A percentile compares a stretch with the other conserved stretches of the same genome.
Evolutionary conservation across 139 green algal genomes (phyloP).

Genomic region (Zygnema circumcarinatum): DNA sequence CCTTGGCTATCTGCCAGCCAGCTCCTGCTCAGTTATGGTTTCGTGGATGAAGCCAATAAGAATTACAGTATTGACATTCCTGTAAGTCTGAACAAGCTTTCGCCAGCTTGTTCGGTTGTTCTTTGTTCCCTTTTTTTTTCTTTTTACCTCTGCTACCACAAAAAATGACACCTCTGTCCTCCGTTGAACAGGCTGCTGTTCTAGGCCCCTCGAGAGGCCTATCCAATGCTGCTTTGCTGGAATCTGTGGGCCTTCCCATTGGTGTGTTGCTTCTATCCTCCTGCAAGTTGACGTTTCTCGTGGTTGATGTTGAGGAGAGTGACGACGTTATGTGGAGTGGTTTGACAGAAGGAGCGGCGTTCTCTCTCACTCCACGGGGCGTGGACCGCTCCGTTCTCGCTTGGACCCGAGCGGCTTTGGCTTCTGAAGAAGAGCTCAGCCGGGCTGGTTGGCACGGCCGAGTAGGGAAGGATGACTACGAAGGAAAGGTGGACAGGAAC

Average conservation of each 20-base stretch:
- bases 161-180: background rate
- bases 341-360: conserved; percentile 11
- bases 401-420: conserved; percentile 28
- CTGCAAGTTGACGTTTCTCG: no score
- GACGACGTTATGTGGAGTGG: no score
- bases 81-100: background rate
- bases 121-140: background rate
- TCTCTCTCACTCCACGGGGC: background rate
- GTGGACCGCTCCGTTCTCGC: conserved; percentile 17
- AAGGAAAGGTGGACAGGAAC: background rate
- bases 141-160: background rate
- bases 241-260: conserved; percentile 25
- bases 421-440: conserved; percentile 26
- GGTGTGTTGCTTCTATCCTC: background rate
- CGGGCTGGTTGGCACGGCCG: background rate
- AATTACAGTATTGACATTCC: conserved; percentile 1
- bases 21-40: conserved; percentile 52
- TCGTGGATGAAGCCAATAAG: conserved; percentile 29
- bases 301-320: no score
- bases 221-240: conserved; percentile 22
- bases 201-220: background rate
- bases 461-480: background rate
- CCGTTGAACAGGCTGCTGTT: background rate
- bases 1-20: conserved; percentile 15
- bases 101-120: background rate